Evolutionary conservation across 2,329 filamentous ascomycete genomes (phyloP), one percentile per base, ranked within the genome.

Genomic region (Septoria petroselini): DNA sequence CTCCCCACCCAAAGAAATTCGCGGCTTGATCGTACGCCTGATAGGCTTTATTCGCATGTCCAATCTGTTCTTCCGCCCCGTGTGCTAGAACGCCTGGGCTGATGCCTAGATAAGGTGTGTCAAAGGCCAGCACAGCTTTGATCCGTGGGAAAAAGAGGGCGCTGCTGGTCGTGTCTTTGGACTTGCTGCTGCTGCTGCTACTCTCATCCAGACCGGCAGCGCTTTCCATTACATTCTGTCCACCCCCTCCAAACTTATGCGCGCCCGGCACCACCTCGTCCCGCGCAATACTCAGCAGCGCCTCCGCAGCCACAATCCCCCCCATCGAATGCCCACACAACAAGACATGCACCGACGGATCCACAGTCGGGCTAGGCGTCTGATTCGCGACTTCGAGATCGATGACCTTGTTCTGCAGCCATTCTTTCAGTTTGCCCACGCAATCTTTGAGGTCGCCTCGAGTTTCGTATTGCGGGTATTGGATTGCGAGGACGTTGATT

Each of bases 231-330:
- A 25, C 18, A 35, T 39, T 27, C 34, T 33, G 19, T 40, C 45
- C 44, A 6, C n/a, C 44, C 18, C 30, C 19, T 3, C 17, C 45
- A 34, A 41, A 41, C 27, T n/a, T 48, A 21, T 43, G 49, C 6
- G 9, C 9, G 9, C 23, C 9, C 23, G 75, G 69, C 58, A 65
- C 61, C 0, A 78, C 76, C 52, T 82, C 76, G 58, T 88, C 87
- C 52, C 83, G 79, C 35, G 87, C 71, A 43, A 97, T 79, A 33
- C 84, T 79, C 60, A 96, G 80, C 55, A 91, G 76, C 11, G 89
- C 86, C 66, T 97, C 93, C 27, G 90, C 91, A 8, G 89, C 91
- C 39, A 97, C 90, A 62, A 97, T 96, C 61, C 93, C 93, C 86
- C 83, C 67, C 82, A 85, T 96, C 7, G 86, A 91, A 68, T 96